Evolutionary conservation across 2,329 filamentous ascomycete genomes (phyloP).

Genomic region (Dactylella cylindrospora): DNA sequence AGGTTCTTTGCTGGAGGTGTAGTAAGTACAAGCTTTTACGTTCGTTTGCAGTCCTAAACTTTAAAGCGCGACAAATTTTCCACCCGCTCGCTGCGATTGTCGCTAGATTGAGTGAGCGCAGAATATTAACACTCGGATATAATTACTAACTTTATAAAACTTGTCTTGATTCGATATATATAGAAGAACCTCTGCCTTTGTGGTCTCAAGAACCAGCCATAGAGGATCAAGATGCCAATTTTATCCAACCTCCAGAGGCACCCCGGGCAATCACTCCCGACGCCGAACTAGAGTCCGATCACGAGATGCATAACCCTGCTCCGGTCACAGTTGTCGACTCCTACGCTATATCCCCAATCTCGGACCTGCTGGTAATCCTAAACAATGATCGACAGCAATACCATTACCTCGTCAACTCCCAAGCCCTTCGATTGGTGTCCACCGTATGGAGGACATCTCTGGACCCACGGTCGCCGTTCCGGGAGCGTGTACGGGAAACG

Average conservation of each 20-base stretch:
- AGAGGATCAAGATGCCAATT: slow-evolving; percentile 14
- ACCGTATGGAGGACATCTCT: slow-evolving; percentile 28
- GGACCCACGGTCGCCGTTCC: slow-evolving; percentile 24
- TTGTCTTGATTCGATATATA: neutral
- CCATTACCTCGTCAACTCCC: slow-evolving; percentile 33
- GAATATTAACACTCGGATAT: neutral
- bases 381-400: neutral
- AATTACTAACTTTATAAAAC: neutral
- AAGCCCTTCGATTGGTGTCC: slow-evolving; percentile 33
- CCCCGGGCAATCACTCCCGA: neutral
- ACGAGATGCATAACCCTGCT: neutral
- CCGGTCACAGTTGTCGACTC: neutral
- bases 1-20: slow-evolving; percentile 18
- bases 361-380: slow-evolving; percentile 31
- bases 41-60: no score
- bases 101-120: neutral
- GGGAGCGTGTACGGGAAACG: neutral
- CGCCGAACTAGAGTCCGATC: neutral
- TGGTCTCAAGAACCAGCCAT: slow-evolving; percentile 4
- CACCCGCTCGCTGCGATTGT: neutral
- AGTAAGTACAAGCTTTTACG: slow-evolving; percentile 11
- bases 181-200: slow-evolving; percentile 29
- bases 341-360: slow-evolving; percentile 26
- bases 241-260: slow-evolving; percentile 8
- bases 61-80: no score